Base-by-base conservation (phyloP, 1,284 basidiomycete species). In the Anthracocystis panici-leucophaei region DNA sequence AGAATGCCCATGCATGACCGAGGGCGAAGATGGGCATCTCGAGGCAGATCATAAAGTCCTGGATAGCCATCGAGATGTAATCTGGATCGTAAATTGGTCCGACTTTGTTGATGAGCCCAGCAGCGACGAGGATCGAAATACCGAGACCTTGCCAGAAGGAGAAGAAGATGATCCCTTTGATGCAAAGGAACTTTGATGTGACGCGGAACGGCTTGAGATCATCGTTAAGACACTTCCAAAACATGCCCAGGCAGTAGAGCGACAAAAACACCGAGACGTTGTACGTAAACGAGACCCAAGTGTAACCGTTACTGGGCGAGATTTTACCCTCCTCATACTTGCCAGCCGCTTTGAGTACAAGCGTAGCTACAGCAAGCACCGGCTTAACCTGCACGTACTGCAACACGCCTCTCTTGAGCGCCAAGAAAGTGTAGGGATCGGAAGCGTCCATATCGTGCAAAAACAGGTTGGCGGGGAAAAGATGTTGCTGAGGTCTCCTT, bases 321-420 rank as follows among this genome's bases (percentile, higher is more conserved):
- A 82, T 91, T 20, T 75, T 89, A 45, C 96, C 96, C 85, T 99
- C 96, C 78, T 92, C 91, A 87, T 93, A 99, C 72, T 92, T 94
- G 6, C 92, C 93, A 1, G 89, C 88, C 0, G 91, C 90, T 85
- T 99, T 99, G 78, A 97, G 88, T 21, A 96, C 88, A 55, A 97
- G 88, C 0, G 94, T 97, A 0, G 90, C 90, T 1, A 92, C 84
- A 0, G 96, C 95, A 1, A 99, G 88, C 0, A 96, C 85, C 0
- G 96, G 96, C 83, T 99, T 99, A 66, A 99, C 88, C 86, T 98
- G 95, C 3, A 98, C 96, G 84, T 99, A 99, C 88, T 99, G 96
- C 50, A 98, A 87, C 29, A 98, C 94, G 6, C 96, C 96, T 21
- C 96, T 90, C 85, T 98, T 98, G 49, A 99, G 88, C 75, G 93